A percentile compares a stretch with the other conserved stretches of the same genome.
phyloP scores from a whole-genome alignment of 1,284 basidiomycete species.

The Pseudozyma pruni region DNA sequence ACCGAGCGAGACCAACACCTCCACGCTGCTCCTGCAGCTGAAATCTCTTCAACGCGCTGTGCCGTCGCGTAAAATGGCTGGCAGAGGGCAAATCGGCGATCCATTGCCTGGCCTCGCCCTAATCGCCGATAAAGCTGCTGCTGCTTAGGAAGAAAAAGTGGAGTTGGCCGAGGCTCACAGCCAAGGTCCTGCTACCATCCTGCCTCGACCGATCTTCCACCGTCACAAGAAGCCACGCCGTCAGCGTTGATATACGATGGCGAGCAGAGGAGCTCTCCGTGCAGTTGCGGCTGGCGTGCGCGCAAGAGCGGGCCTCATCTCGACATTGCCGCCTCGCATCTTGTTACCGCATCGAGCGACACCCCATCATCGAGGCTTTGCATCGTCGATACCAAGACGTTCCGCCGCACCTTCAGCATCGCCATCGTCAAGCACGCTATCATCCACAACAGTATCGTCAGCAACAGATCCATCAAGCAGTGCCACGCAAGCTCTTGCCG shows the following conservation, averaged over 20 bases:
- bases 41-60: conserved; percentile 14
- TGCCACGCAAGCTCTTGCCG: conserved; percentile 7
- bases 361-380: conserved; percentile 17
- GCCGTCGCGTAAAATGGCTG: conserved; percentile 33
- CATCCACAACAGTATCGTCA: not conserved
- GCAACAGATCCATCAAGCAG: conserved; percentile 1
- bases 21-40: conserved; percentile 1
- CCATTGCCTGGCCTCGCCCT: rapidly evolving
- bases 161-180: conserved; percentile 14
- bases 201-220: not conserved
- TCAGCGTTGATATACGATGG: conserved; percentile 9
- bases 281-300: conserved; percentile 18
- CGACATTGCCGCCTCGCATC: conserved; percentile 4
- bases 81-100: conserved; percentile 16
- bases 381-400: conserved; percentile 9
- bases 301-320: conserved; percentile 10
- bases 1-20: conserved; percentile 30
- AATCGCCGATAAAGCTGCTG: conserved; percentile 20
- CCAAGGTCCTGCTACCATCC: not conserved
- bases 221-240: no score
- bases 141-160: conserved; percentile 23
- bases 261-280: conserved; percentile 15
- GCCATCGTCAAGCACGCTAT: not conserved
- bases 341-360: not conserved
- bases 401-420: conserved; percentile 6